phyloP scores from a whole-genome alignment of 805 yeast species.

The Maudiozyma pseudohumilis region DNA sequence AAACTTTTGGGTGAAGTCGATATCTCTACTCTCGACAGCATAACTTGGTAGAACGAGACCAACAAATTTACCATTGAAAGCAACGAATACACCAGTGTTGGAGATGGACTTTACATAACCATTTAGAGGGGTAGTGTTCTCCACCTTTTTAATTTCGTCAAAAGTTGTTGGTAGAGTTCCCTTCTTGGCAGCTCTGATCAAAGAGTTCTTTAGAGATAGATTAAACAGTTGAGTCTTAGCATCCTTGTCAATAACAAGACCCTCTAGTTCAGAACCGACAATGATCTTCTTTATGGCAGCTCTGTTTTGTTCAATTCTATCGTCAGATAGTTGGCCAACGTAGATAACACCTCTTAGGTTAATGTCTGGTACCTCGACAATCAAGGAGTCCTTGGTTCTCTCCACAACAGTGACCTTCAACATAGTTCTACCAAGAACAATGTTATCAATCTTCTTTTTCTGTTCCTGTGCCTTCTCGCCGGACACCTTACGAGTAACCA shows the following conservation, averaged over 20 bases:
- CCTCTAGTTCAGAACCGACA: constrained; percentile 51
- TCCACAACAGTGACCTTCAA: constrained; percentile 55
- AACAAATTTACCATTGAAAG: constrained; percentile 68
- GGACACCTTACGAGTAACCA: constrained; percentile 68
- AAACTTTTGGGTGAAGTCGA: constrained; percentile 46
- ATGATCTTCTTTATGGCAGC: constrained; percentile 49
- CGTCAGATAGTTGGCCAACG: constrained; percentile 70
- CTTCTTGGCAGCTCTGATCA: constrained; percentile 53
- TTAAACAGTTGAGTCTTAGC: constrained; percentile 48
- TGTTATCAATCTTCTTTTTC: constrained; percentile 38
- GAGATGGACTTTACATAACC: constrained; percentile 78
- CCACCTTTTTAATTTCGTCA: constrained; percentile 40
- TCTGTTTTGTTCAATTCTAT: constrained; percentile 63
- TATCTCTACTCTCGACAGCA: constrained; percentile 44
- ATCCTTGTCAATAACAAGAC: constrained; percentile 61
- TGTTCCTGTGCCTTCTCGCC: constrained; percentile 36
- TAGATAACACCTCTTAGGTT: constrained; percentile 60
- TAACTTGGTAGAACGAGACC: constrained; percentile 76
- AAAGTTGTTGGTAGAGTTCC: constrained; percentile 47
- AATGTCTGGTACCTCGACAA: constrained; percentile 46
- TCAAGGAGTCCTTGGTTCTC: constrained; percentile 61
- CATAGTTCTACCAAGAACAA: constrained; percentile 54
- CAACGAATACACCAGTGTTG: constrained; percentile 72
- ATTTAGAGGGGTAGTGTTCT: constrained; percentile 39
- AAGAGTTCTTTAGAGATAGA: constrained; percentile 53